Percentiles rank a stretch among this genome's conserved stretches.
These are phyloP conservation scores for Pontederia paniculata DNA, from an alignment of 176 grass and related monocot genomes.

Conservation along the genomic window DNA sequence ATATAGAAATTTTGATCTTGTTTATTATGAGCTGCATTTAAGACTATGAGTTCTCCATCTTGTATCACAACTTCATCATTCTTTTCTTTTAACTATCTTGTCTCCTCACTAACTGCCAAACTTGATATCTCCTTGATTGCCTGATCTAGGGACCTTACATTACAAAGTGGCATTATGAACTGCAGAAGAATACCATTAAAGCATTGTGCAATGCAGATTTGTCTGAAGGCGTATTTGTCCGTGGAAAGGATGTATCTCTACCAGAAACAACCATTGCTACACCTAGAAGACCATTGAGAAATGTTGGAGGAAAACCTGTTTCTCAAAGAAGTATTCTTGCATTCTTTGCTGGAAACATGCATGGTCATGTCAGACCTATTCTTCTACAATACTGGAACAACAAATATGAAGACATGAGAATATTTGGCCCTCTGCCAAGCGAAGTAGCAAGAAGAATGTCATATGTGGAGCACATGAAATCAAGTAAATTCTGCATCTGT, in stretches of 20 bases:
- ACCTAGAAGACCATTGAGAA: conserved; percentile 41
- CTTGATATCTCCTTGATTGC: background rate
- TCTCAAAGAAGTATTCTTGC: conserved; percentile 58
- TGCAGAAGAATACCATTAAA: conserved; percentile 55
- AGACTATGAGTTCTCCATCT: too few relatives aligned
- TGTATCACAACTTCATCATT: background rate
- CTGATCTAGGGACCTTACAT: conserved; percentile 50
- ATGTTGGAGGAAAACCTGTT: conserved; percentile 39
- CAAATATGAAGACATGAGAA: conserved; percentile 47
- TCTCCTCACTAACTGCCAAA: background rate
- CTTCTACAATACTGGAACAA: conserved; percentile 49
- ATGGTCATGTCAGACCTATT: conserved; percentile 53
- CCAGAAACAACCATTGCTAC: conserved; percentile 62
- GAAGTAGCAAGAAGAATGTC: conserved; percentile 50
- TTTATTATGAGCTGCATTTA: too few relatives aligned
- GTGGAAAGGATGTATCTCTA: conserved; percentile 59
- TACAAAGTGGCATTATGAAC: conserved; percentile 42
- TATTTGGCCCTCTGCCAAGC: conserved; percentile 48
- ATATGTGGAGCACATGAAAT: conserved; percentile 89
- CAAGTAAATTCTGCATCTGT: conserved; percentile 69
- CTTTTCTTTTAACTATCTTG: background rate
- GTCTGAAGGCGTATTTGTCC: conserved; percentile 65
- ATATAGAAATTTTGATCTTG: too few relatives aligned
- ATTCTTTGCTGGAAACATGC: conserved; percentile 73
- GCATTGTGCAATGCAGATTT: conserved; percentile 75